phyloP scores from a whole-genome alignment of 345 rosid species.

The Acer campestre region DNA sequence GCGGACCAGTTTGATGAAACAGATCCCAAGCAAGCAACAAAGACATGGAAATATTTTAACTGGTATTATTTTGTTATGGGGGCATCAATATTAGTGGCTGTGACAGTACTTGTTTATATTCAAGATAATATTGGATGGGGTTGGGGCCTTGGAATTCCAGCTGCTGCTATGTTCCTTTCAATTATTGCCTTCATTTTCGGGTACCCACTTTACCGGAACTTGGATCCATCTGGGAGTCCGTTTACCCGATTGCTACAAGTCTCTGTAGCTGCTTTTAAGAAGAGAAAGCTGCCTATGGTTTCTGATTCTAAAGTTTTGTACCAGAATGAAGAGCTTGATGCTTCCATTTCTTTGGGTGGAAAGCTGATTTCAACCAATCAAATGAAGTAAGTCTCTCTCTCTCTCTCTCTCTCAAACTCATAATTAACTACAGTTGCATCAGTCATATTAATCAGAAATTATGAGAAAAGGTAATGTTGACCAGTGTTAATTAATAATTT shows the following conservation, averaged over 20 bases:
- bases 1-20: constrained; percentile 81
- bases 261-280: constrained; percentile 60
- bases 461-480: no score
- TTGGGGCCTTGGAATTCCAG: constrained; percentile 81
- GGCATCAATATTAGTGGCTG: constrained; percentile 60
- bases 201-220: constrained; percentile 68
- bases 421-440: no score
- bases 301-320: constrained; percentile 50
- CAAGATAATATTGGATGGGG: constrained; percentile 93
- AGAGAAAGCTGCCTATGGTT: constrained; percentile 56
- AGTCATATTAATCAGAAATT: neutral
- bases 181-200: constrained; percentile 54
- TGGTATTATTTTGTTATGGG: constrained; percentile 95
- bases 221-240: constrained; percentile 88
- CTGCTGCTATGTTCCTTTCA: constrained; percentile 69
- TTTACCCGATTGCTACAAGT: constrained; percentile 86
- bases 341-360: constrained; percentile 68
- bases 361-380: constrained; percentile 62
- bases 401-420: neutral
- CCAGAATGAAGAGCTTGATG: constrained; percentile 70
- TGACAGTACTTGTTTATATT: constrained; percentile 73
- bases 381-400: constrained; percentile 46
- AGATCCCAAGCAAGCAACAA: constrained; percentile 61
- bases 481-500: no score
- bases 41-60: constrained; percentile 79